A percentile compares a stretch with the other conserved stretches of the same genome.
These are phyloP conservation scores for Arabidopsis suecica DNA, from an alignment of 345 rosid genomes.

Conservation along the genomic window DNA sequence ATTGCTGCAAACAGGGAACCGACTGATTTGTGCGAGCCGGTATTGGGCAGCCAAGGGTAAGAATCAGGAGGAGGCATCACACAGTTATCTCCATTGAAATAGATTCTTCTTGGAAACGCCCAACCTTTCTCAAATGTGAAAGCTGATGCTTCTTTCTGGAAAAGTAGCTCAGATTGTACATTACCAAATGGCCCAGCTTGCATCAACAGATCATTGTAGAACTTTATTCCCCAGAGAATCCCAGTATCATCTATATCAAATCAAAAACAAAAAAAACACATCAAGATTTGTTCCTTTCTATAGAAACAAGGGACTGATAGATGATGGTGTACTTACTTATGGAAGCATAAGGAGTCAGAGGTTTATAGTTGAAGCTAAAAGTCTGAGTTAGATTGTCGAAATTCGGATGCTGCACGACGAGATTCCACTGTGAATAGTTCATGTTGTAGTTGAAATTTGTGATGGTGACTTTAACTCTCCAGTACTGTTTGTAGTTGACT, in stretches of 20 bases:
- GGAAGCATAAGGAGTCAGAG: slow-evolving; percentile 56
- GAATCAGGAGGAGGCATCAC: slow-evolving; percentile 52
- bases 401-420: slow-evolving; percentile 73
- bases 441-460: slow-evolving; percentile 68
- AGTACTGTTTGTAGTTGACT: slow-evolving; percentile 62
- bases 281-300: slow-evolving; percentile 17
- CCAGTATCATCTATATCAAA: slow-evolving; percentile 61
- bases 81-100: slow-evolving; percentile 60
- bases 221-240: slow-evolving; percentile 69
- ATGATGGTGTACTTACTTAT: slow-evolving; percentile 56
- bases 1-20: slow-evolving; percentile 25
- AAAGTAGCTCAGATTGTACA: slow-evolving; percentile 69
- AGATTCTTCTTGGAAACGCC: slow-evolving; percentile 76
- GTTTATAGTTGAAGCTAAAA: slow-evolving; percentile 66
- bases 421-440: slow-evolving; percentile 75
- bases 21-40: slow-evolving; percentile 31
- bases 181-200: slow-evolving; percentile 65
- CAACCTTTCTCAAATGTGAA: slow-evolving; percentile 77
- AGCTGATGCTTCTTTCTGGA: slow-evolving; percentile 59
- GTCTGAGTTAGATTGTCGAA: slow-evolving; percentile 59
- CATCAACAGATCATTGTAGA: slow-evolving; percentile 67
- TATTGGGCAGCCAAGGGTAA: slow-evolving; percentile 50
- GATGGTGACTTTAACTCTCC: slow-evolving; percentile 73
- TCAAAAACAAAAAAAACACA: not conserved
- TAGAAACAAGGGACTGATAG: not conserved